These are phyloP conservation scores for Suhomyces emberorum DNA, from an alignment of 805 yeast species.

Conservation along the genomic window DNA sequence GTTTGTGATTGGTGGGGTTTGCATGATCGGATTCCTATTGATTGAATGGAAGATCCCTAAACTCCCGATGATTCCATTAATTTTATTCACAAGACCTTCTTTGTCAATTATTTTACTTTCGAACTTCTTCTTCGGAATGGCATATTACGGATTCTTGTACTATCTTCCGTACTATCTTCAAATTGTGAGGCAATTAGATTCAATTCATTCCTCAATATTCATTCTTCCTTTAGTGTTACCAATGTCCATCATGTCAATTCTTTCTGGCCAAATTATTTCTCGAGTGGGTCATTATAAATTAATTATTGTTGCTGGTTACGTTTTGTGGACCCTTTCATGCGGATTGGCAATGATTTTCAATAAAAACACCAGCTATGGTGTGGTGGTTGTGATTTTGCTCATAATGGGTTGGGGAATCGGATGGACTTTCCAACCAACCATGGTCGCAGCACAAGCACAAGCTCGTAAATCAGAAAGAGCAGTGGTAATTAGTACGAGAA, in stretches of 20 bases:
- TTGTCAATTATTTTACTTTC: conserved; percentile 18
- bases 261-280: conserved; percentile 19
- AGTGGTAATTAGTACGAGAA: conserved; percentile 31
- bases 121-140: conserved; percentile 27
- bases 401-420: conserved; percentile 22
- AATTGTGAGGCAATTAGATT: conserved; percentile 19
- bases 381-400: conserved; percentile 21
- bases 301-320: conserved; percentile 17
- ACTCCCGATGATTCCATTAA: conserved; percentile 32
- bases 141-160: conserved; percentile 22
- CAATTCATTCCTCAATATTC: conserved; percentile 19
- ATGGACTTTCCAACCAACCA: conserved; percentile 24
- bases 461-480: conserved; percentile 31
- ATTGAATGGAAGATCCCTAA: conserved; percentile 28
- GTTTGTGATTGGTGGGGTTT: conserved; percentile 17
- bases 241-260: conserved; percentile 16
- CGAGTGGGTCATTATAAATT: conserved; percentile 18
- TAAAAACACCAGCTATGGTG: conserved; percentile 16
- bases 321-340: conserved; percentile 22
- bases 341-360: conserved; percentile 23
- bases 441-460: conserved; percentile 27
- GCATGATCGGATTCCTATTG: conserved; percentile 18
- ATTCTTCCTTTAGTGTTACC: conserved; percentile 24
- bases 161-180: conserved; percentile 24
- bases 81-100: conserved; percentile 18